Evolutionary conservation across 345 rosid genomes (phyloP).

Genomic region (Citrus reticulata): DNA sequence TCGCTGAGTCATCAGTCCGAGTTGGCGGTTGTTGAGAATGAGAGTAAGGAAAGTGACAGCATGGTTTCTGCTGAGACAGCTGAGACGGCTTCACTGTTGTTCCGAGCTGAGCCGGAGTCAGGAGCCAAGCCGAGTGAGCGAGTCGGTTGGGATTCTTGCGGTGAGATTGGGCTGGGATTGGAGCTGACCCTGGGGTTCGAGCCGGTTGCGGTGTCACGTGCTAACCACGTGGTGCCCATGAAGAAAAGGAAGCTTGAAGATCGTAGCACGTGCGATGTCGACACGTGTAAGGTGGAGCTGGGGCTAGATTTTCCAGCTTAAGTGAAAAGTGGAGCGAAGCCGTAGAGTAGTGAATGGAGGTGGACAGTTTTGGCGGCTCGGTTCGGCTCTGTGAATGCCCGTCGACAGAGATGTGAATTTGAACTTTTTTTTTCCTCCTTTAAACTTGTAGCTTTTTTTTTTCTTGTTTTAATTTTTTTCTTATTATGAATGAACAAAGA

Average conservation of each 20-base stretch:
- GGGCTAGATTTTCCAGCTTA: slow-evolving; percentile 41
- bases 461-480: neutral
- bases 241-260: slow-evolving; percentile 61
- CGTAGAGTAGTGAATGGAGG: neutral
- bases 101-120: slow-evolving; percentile 30
- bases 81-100: slow-evolving; percentile 27
- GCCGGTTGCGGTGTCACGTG: slow-evolving; percentile 41
- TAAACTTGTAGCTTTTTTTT: neutral
- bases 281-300: slow-evolving; percentile 56
- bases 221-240: slow-evolving; percentile 57
- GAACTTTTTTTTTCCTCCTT: neutral
- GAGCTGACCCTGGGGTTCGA: slow-evolving; percentile 63
- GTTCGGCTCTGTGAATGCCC: slow-evolving; percentile 8
- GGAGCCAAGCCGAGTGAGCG: slow-evolving; percentile 6
- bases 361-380: slow-evolving; percentile 22
- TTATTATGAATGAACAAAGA: neutral
- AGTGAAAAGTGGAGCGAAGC: neutral
- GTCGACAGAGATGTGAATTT: slow-evolving; percentile 8
- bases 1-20: slow-evolving; percentile 90
- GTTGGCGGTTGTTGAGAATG: slow-evolving; percentile 51
- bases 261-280: slow-evolving; percentile 25
- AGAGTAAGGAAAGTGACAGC: slow-evolving; percentile 65
- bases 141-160: neutral
- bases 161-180: slow-evolving; percentile 42
- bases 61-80: slow-evolving; percentile 62